Evolutionary conservation across 2,329 filamentous ascomycete species (phyloP).

Genomic region (Paraphoma sp.): DNA sequence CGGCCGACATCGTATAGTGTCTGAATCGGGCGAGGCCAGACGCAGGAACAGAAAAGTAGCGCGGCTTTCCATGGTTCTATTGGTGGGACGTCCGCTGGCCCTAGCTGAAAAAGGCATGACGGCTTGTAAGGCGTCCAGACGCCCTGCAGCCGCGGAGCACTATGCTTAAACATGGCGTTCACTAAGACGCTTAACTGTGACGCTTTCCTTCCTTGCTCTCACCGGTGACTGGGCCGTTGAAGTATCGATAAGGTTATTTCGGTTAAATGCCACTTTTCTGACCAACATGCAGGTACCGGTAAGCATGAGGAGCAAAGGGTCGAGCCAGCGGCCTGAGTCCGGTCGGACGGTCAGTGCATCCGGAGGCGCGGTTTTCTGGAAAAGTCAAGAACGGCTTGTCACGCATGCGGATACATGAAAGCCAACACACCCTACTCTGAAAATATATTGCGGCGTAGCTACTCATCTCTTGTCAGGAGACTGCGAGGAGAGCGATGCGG

Average conservation of each 20-base stretch:
- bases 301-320: neutral
- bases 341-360: conserved; percentile 24
- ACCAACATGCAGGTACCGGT: neutral
- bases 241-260: conserved; percentile 32
- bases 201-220: conserved; percentile 20
- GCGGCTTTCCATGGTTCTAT: conserved; percentile 7
- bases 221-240: conserved; percentile 28
- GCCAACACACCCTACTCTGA: neutral
- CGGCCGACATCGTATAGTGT: conserved; percentile 23
- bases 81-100: conserved; percentile 19
- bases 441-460: neutral
- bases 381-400: neutral
- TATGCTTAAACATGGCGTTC: conserved; percentile 24
- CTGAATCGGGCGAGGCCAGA: conserved; percentile 11
- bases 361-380: conserved; percentile 8
- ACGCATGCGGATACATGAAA: neutral
- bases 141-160: conserved; percentile 20
- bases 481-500: neutral
- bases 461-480: neutral
- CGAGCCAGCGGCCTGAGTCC: conserved; percentile 10
- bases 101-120: conserved; percentile 23
- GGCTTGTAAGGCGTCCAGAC: conserved; percentile 22
- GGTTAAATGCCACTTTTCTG: conserved; percentile 21
- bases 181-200: conserved; percentile 17
- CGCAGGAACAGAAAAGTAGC: conserved; percentile 29